A percentile compares a stretch with the other conserved stretches of the same genome.
phyloP scores from a whole-genome alignment of 306 rosid species.

The Boehmeria nivea region DNA sequence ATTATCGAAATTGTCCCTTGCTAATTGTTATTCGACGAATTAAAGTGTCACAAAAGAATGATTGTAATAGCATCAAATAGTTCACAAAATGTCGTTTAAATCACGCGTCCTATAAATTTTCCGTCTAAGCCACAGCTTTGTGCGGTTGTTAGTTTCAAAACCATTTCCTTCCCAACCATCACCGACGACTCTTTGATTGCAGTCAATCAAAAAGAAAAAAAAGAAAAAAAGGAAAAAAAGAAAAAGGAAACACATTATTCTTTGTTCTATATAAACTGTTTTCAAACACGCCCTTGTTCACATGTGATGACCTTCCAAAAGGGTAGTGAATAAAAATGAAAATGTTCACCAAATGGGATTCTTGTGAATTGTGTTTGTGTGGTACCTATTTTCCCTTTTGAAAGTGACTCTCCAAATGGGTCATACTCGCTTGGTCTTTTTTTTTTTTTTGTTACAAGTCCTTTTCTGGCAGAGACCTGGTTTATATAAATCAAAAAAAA shows the following conservation, averaged over 20 bases:
- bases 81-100: too few relatives aligned
- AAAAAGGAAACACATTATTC: background rate
- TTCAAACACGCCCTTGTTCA: background rate
- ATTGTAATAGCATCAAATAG: too few relatives aligned
- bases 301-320: background rate
- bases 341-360: conserved; percentile 9
- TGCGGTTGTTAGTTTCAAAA: too few relatives aligned
- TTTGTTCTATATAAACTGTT: background rate
- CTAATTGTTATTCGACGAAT: too few relatives aligned
- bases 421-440: background rate
- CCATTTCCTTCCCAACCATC: too few relatives aligned
- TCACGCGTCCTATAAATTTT: too few relatives aligned
- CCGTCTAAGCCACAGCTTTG: too few relatives aligned
- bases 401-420: conserved; percentile 14
- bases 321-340: background rate
- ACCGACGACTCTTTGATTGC: conserved; percentile 9
- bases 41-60: too few relatives aligned
- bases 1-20: too few relatives aligned
- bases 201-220: background rate
- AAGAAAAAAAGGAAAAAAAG: too few relatives aligned
- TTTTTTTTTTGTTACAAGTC: background rate
- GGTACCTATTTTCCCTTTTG: background rate
- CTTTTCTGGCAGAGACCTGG: conserved; percentile 18
- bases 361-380: background rate
- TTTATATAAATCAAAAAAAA: background rate